Evolutionary conservation across 1,284 basidiomycete genomes (phyloP), one percentile per base, ranked within the genome.

Genomic region (Heterobasidion occidentale): DNA sequence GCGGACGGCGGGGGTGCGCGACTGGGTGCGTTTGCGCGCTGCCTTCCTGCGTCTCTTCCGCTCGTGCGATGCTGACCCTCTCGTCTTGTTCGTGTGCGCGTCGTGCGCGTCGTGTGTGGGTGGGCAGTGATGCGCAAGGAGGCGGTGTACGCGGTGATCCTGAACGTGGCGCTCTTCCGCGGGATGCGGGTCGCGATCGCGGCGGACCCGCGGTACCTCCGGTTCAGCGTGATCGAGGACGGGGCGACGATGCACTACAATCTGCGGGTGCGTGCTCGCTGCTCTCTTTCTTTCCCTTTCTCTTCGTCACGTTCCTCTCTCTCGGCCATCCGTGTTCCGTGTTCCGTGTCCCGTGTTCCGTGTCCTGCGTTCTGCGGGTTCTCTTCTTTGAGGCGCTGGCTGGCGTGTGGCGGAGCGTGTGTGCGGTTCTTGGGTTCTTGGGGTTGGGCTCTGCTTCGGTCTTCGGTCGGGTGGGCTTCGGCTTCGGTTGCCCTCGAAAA

Each of bases 81-180:
- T 3, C 3, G 27, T 27, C 27, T 27, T 27, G 27, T 27, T 27
- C 5, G 27, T 5, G 27, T 27, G 27, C 5, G 27, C 3, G 27
- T 27, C 5, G 27, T 27, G 27, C 27, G 27, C 3, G 27, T 27
- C n/a, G 27, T 3, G 27, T 27, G 27, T 3, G 27, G 0, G 17
- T 15, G n/a, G 51, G 19, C 54, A 94, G 94, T 98, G 44, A 97
- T 98, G 94, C 84, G 94, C 57, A 92, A 95, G 63, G 94, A 98
- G 64, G 94, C 93, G 1, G 92, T 96, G 9, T 84, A 90, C 65
- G 79, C 90, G 0, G 72, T 97, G 51, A 74, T 98, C 55, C 76
- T 98, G 55, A 98, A 98, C 65, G 84, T 90, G 45, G 81, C 86
- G 38, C 76, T 98, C 51, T 97, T 96, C 77, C 76, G 79, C 61